A percentile compares a stretch with the other conserved stretches of the same genome.
Conservation (phyloP, 225 moss, liverwort and hornwort species). For the Ulota crispa region DNA sequence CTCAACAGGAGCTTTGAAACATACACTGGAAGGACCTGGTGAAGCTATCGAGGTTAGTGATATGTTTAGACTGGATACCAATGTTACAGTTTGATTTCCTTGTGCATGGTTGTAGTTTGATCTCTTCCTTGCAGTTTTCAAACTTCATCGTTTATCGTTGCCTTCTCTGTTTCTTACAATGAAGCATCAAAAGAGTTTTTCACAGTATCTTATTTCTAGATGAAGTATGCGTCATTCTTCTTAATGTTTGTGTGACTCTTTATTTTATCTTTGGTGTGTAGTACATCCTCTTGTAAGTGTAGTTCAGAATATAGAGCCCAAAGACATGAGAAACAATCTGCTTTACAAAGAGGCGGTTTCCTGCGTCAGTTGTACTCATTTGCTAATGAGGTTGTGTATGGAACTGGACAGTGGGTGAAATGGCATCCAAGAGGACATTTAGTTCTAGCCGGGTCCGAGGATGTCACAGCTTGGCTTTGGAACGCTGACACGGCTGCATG, state of each 20-base stretch:
- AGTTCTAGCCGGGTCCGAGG: constrained; percentile 90
- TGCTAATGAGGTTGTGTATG: constrained; percentile 21
- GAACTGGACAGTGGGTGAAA: constrained; percentile 74
- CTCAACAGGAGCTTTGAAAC: constrained; percentile 60
- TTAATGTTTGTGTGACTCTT: background rate
- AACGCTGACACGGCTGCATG: constrained; percentile 81
- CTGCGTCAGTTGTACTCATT: background rate
- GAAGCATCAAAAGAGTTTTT: background rate
- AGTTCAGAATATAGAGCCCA: background rate
- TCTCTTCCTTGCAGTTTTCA: background rate
- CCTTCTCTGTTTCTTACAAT: background rate
- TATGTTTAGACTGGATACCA: constrained; percentile 1
- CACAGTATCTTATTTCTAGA: background rate
- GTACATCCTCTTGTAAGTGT: background rate
- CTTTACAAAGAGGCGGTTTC: background rate
- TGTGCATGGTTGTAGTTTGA: background rate
- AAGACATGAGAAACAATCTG: background rate
- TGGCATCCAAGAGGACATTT: constrained; percentile 98
- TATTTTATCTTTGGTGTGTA: background rate
- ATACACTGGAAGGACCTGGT: constrained; percentile 85
- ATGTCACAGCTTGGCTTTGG: constrained; percentile 96
- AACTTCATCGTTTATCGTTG: background rate
- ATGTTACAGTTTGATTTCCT: background rate
- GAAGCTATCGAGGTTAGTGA: constrained; percentile 81
- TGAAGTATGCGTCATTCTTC: background rate